A percentile compares a stretch with the other conserved stretches of the same genome.
These are phyloP conservation scores for Ophiostoma piceae DNA, from an alignment of 2,329 filamentous ascomycete species.

Conservation along the genomic window DNA sequence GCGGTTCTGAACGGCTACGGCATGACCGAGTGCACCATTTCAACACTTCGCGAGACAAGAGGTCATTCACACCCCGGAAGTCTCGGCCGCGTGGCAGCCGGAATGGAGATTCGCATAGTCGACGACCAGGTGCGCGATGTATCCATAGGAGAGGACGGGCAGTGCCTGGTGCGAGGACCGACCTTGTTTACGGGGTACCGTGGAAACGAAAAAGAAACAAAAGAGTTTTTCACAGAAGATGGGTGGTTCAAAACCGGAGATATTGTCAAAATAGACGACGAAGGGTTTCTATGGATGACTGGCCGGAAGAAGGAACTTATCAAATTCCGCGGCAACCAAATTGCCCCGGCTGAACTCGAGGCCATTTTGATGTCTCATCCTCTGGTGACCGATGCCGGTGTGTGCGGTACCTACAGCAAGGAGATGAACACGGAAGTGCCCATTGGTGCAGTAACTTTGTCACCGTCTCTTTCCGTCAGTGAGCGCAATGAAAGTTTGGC, in stretches of 20 bases:
- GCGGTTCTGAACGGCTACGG: neutral
- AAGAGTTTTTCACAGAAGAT: neutral
- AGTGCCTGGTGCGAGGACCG: neutral
- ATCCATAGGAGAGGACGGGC: neutral
- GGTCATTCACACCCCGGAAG: neutral
- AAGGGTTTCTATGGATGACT: constrained; percentile 55
- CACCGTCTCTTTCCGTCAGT: neutral
- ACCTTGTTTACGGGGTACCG: neutral
- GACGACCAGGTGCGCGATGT: neutral
- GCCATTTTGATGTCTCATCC: neutral
- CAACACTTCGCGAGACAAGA: neutral
- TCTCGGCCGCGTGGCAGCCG: neutral
- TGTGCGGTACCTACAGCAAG: neutral
- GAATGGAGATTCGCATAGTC: neutral
- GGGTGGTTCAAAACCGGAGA: constrained; percentile 46
- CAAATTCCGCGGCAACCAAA: constrained; percentile 55
- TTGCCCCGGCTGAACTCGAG: constrained; percentile 48
- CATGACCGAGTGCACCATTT: neutral
- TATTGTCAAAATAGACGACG: constrained; percentile 59
- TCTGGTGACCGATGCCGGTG: neutral
- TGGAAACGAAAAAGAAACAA: neutral
- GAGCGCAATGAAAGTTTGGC: neutral
- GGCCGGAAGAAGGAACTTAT: constrained; percentile 68
- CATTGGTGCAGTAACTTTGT: neutral
- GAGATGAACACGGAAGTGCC: neutral